A percentile compares a stretch with the other conserved stretches of the same genome.
These are phyloP conservation scores for Mycena floridula DNA, from an alignment of 768 basidiomycete genomes.

Conservation along the genomic window DNA sequence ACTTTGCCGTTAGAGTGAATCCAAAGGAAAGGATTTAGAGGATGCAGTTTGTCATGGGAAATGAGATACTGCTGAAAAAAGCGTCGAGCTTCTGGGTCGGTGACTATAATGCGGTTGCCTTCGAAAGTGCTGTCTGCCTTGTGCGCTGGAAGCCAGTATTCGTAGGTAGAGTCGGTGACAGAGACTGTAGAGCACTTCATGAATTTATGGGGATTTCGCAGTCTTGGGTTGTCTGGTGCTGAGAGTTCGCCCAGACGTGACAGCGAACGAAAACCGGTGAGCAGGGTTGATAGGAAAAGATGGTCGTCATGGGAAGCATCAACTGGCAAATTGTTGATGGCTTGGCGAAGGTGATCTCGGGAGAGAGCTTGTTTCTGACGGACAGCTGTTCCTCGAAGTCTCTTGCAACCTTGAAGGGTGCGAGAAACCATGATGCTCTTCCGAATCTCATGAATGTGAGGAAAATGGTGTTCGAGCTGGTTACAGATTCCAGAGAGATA, in stretches of 20 bases:
- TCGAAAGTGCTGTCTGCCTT: conserved; percentile 29
- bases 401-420: background rate
- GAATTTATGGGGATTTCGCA: conserved; percentile 11
- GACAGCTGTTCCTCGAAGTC: conserved; percentile 6
- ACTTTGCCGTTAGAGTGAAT: conserved; percentile 20
- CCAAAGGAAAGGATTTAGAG: conserved; percentile 26
- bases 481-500: conserved; percentile 34
- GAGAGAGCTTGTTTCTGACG: conserved; percentile 17
- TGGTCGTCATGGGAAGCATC: background rate
- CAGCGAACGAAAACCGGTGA: conserved; percentile 17
- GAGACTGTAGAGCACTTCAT: conserved; percentile 9
- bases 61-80: conserved; percentile 18
- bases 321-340: background rate
- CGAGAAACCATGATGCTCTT: conserved; percentile 19
- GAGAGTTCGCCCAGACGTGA: conserved; percentile 22
- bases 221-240: conserved; percentile 7
- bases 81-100: background rate
- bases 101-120: background rate
- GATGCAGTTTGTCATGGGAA: conserved; percentile 17
- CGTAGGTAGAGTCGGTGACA: too few species aligned
- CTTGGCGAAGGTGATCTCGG: background rate
- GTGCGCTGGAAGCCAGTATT: conserved; percentile 28
- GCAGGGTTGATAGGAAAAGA: conserved; percentile 1
- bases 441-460: conserved; percentile 16
- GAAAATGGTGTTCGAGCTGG: conserved; percentile 24